Evolutionary conservation across 257 asterid species (phyloP), one percentile per base, ranked within the genome.

Genomic region (Solanum neorickii): DNA sequence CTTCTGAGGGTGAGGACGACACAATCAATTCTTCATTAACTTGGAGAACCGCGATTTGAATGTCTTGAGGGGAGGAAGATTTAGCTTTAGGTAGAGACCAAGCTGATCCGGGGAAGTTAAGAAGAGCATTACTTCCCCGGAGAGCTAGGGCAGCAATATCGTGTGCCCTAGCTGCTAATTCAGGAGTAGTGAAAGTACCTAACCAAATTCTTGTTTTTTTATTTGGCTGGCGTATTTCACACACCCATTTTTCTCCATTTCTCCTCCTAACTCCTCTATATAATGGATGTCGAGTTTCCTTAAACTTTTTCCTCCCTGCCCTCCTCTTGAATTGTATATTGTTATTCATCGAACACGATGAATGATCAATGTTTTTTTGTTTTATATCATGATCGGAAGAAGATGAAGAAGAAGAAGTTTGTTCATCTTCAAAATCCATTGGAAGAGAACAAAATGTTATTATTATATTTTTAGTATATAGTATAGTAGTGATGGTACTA

Each of bases 251-350:
- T 12, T 86, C 89, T 83, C 91, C 89, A 31, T 91, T 91, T 68
- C 93, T 80, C 25, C 82, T 87, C 86, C 98, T 66, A 5, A 94
- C 93, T 49, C 95, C 98, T 82, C 94, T 92, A 88, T 88, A 92
- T 11, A 93, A 89, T 1, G 98, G 94, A 90, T 93, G 98, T 88
- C 95, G 90, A 20, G 96, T 91, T 87, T 94, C 98, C 86, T 90
- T 92, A 82, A 93, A 91, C 90, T 93, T 94, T 84, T 88, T 92
- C 87, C 95, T 49, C 5, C 96, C 95, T 39, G 95, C 88, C 25
- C 91, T 91, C 70, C 89, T 92, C 92, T 94, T 94, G 47, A 39
- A 47, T 37, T n/a, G 60, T 84, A 44, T 14, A 25, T 44, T 44
- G 25, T 21, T 60, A 31, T 72, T 33, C 52, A 12, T 49, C 3